These are phyloP conservation scores for Jatropha curcas DNA, from an alignment of 345 rosid species.

Conservation along the genomic window DNA sequence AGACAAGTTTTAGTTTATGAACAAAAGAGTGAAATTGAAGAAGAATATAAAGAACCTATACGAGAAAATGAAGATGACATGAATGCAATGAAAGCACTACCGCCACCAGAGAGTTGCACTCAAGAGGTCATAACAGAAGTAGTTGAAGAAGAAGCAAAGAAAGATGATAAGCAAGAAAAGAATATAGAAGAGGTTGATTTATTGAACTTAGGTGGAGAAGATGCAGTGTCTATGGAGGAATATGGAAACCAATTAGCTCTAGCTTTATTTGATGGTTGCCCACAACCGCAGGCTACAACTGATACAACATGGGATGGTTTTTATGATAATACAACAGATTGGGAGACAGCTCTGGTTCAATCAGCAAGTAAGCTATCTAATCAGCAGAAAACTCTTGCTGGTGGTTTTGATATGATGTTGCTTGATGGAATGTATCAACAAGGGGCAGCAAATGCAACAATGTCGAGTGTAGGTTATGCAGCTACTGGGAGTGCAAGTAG, in stretches of 20 bases:
- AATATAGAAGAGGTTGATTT: slow-evolving; percentile 48
- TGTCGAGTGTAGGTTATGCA: slow-evolving; percentile 26
- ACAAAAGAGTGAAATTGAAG: slow-evolving; percentile 29
- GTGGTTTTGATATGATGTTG: slow-evolving; percentile 50
- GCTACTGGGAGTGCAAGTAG: slow-evolving; percentile 66
- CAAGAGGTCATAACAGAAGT: slow-evolving; percentile 29
- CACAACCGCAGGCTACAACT: slow-evolving; percentile 20
- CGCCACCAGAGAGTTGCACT: slow-evolving; percentile 46
- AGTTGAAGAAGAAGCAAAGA: slow-evolving; percentile 19
- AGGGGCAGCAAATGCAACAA: slow-evolving; percentile 33
- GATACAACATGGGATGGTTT: slow-evolving; percentile 67
- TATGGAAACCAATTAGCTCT: slow-evolving; percentile 53
- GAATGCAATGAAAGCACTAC: slow-evolving; percentile 57
- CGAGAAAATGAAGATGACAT: slow-evolving; percentile 41
- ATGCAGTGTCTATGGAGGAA: slow-evolving; percentile 31
- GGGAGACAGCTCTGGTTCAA: slow-evolving; percentile 79
- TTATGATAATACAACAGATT: slow-evolving; percentile 51
- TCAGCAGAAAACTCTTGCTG: slow-evolving; percentile 40
- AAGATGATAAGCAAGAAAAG: slow-evolving; percentile 20
- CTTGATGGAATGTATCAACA: slow-evolving; percentile 67
- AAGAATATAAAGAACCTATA: slow-evolving; percentile 23
- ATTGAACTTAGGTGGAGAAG: slow-evolving; percentile 52
- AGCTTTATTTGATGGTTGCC: slow-evolving; percentile 62
- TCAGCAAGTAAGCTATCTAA: slow-evolving; percentile 50
- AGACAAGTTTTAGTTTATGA: slow-evolving; percentile 16